Evolutionary conservation across 176 grass and related monocot species (phyloP).

Genomic region (Eleusine indica): DNA sequence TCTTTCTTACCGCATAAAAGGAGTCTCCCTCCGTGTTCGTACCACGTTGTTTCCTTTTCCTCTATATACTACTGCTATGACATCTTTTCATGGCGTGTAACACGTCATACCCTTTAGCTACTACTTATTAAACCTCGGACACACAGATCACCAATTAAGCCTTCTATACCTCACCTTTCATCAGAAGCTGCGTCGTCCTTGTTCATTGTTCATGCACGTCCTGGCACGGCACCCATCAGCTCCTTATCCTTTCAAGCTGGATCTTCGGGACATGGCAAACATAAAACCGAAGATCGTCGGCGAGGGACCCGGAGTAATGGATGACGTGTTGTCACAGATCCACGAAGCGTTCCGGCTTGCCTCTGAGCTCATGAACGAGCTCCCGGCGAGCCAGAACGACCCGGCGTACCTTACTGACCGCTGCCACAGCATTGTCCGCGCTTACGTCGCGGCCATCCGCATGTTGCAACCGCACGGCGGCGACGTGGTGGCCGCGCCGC

Average conservation of each 20-base stretch:
- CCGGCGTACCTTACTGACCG: conserved; percentile 42
- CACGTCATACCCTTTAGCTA: background rate
- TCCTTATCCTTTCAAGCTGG: background rate
- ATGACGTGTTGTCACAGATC: conserved; percentile 43
- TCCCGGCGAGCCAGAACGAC: conserved; percentile 33
- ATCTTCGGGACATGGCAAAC: background rate
- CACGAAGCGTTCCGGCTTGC: conserved; percentile 44
- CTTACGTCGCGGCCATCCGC: conserved; percentile 31
- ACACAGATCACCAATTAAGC: background rate
- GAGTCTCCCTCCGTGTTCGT: background rate
- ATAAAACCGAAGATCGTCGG: background rate
- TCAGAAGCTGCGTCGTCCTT: background rate
- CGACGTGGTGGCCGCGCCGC: background rate
- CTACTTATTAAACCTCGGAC: background rate
- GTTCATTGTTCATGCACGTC: conserved; percentile 29
- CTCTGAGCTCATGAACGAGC: conserved; percentile 42
- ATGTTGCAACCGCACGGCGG: conserved; percentile 11
- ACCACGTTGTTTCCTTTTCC: conserved; percentile 37
- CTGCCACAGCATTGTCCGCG: conserved; percentile 39
- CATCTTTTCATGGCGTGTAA: background rate
- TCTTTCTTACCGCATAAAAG: conserved; percentile 14
- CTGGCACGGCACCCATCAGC: conserved; percentile 10
- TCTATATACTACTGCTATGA: background rate
- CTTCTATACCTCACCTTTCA: background rate
- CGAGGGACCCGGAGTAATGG: conserved; percentile 9